phyloP scores from a whole-genome alignment of 768 basidiomycete species.

The Psilocybe cyanescens region DNA sequence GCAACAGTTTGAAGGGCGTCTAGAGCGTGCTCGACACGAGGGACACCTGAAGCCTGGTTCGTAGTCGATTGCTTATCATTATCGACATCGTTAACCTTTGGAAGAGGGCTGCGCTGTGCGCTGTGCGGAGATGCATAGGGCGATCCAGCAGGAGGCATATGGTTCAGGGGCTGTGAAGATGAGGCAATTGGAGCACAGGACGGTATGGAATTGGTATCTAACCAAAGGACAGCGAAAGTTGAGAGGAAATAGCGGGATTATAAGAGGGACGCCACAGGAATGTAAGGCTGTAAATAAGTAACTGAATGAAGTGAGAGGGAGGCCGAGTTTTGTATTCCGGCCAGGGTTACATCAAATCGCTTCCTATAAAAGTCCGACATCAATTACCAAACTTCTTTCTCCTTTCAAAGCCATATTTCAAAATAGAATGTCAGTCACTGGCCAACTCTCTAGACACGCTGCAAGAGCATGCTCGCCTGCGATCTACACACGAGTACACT shows the following conservation, averaged over 20 bases:
- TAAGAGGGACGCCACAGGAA: conserved; percentile 21
- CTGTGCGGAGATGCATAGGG: conserved; percentile 21
- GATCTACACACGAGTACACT: conserved; percentile 5
- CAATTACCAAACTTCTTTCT: conserved; percentile 20
- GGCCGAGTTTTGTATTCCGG: conserved; percentile 19
- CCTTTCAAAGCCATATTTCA: conserved; percentile 13
- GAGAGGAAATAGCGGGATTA: conserved; percentile 5
- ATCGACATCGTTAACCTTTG: conserved; percentile 24
- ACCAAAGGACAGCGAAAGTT: conserved; percentile 15
- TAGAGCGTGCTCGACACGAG: conserved; percentile 26
- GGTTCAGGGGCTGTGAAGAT: conserved; percentile 13
- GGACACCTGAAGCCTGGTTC: conserved; percentile 28
- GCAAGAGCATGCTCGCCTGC: conserved; percentile 8
- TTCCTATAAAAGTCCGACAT: conserved; percentile 30
- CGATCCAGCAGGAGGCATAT: conserved; percentile 14
- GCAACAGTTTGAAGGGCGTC: conserved; percentile 36
- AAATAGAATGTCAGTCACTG: neutral
- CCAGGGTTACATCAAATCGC: conserved; percentile 26
- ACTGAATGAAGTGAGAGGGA: conserved; percentile 14
- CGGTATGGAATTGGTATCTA: conserved; percentile 24
- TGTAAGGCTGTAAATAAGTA: conserved; percentile 2
- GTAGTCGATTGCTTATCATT: conserved; percentile 29
- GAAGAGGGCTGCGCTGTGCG: conserved; percentile 22
- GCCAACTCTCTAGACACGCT: neutral
- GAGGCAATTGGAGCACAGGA: conserved; percentile 5